phyloP scores from a whole-genome alignment of 768 basidiomycete genomes.

The Boletus insuetus region DNA sequence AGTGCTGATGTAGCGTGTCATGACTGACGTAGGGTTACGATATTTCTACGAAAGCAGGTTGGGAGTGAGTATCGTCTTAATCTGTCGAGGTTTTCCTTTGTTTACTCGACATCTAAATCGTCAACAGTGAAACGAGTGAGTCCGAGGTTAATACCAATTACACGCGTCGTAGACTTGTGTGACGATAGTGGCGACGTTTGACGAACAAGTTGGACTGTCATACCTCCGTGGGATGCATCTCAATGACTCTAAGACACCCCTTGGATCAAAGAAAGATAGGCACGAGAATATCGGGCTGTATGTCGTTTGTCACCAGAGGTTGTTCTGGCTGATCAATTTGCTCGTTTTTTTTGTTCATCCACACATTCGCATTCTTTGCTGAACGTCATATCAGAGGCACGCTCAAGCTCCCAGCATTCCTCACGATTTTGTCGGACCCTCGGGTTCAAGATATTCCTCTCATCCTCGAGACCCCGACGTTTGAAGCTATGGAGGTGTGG shows the following conservation, averaged over 20 bases:
- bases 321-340: not conserved
- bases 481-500: constrained; percentile 69
- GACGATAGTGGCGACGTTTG: constrained; percentile 59
- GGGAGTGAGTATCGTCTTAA: constrained; percentile 49
- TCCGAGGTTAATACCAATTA: not conserved
- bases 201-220: constrained; percentile 60
- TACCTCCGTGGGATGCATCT: constrained; percentile 84
- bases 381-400: constrained; percentile 49
- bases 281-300: constrained; percentile 86
- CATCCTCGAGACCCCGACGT: constrained; percentile 78
- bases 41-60: constrained; percentile 67
- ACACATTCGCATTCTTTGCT: not conserved
- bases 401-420: constrained; percentile 61
- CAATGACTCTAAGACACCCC: constrained; percentile 74
- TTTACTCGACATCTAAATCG: not conserved
- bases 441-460: constrained; percentile 71
- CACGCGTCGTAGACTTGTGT: not conserved
- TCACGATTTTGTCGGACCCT: constrained; percentile 63
- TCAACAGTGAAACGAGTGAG: constrained; percentile 26
- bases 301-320: constrained; percentile 26
- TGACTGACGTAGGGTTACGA: constrained; percentile 63
- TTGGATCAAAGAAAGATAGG: constrained; percentile 67
- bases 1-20: not conserved
- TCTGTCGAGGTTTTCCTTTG: not conserved
- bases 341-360: not conserved